phyloP scores from a whole-genome alignment of 306 rosid genomes.

The Acacia acuminata region DNA sequence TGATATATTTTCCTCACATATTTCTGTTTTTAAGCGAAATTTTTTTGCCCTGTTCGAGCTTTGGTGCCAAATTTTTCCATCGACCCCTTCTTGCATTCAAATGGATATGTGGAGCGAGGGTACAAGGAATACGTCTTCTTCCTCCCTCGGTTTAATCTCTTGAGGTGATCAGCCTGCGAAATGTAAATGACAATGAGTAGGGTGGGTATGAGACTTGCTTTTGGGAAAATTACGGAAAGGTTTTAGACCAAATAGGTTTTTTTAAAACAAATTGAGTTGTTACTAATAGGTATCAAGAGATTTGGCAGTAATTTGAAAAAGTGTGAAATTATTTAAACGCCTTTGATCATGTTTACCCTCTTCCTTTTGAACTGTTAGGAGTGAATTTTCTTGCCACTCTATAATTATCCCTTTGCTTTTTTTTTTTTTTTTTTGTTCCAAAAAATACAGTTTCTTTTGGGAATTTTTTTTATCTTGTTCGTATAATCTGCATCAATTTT shows the following conservation, averaged over 20 bases:
- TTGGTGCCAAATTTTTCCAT: background rate
- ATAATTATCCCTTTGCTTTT: background rate
- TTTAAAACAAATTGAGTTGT: too few relatives aligned
- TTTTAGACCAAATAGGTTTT: background rate
- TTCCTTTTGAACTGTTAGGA: too few relatives aligned
- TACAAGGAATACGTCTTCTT: background rate
- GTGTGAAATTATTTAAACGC: too few relatives aligned
- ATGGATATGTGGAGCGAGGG: background rate
- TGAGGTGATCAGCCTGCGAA: background rate
- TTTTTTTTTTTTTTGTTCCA: background rate
- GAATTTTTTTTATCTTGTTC: background rate
- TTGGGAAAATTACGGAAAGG: background rate
- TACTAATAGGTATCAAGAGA: too few relatives aligned
- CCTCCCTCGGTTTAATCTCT: background rate
- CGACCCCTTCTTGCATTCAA: background rate
- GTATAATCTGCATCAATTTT: background rate
- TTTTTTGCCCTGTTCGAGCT: background rate
- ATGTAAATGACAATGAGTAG: background rate
- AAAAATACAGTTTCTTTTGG: background rate
- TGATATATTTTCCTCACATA: background rate
- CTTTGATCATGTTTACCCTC: background rate
- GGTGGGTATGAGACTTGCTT: background rate
- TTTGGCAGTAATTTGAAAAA: background rate
- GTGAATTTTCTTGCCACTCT: too few relatives aligned
- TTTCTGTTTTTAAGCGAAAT: background rate